Evolutionary conservation across 352 stramenopile genomes (phyloP), one percentile per base, ranked within the genome.

Genomic region (Phytophthora macrochlamydospora): DNA sequence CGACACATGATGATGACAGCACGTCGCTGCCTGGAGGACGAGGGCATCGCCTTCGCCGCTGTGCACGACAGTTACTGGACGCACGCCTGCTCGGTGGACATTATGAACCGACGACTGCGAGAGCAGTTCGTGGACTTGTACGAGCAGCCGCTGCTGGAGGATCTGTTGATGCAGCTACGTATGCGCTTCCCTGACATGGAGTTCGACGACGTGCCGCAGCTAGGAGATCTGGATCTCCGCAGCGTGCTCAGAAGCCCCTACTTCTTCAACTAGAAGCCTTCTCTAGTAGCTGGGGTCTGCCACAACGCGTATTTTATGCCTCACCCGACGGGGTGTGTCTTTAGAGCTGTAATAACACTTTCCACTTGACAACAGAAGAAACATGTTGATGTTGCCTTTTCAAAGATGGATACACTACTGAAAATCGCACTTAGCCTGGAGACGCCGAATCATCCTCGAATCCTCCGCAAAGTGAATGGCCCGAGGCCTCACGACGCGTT

Each of bases 1-100:
- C 97, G 43, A 99, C 97, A 99, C 81, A 99, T 99, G 98, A 86
- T 99, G 55, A 88, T 99, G 85, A 99, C 98, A 35, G 94, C 96
- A 9, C 75, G 96, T 11, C 93, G 97, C 60, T 99, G 98, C 81
- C 69, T 94, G 2, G 84, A 91, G 42, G 84, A 92, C 5, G 87
- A 99, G 58, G 81, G 95, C 53, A 92, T 95, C 56, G 77, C 87
- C 35, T 99, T 99, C 75, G 96, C 97, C 4, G 97, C 98, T 30
- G 98, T 99, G 44, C 98, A 99, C 77, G 98, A 99, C 71, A 98
- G 87, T 62, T 99, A 99, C 80, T 99, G 98, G 98, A 99, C 97
- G 35, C 98, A 99, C 87, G 91, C 98, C 30, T 84, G 68, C 62
- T 83, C 79, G 45, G 91, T 99, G 28, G 97, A 99, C 61, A 80